Evolutionary conservation across 1,284 basidiomycete species (phyloP), one percentile per base, ranked within the genome.

Genomic region (Ustilago bromivora): DNA sequence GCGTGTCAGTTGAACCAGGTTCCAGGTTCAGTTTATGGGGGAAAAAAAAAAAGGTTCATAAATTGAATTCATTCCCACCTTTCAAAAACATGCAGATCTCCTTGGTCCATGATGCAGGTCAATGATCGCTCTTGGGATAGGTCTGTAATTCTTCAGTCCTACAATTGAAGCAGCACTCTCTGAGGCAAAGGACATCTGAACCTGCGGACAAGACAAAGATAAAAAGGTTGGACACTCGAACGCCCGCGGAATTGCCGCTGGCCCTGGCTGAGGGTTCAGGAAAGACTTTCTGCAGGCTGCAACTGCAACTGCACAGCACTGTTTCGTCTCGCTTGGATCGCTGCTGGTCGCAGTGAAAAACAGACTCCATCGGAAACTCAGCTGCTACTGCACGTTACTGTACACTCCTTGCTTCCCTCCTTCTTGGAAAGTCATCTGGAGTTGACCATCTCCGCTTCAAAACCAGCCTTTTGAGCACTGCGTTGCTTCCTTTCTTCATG

Each of bases 1-100:
- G 41, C 57, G 43, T 58, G 58, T 36, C 47, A 60, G 34, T 35
- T 7, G 56, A 38, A 40, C 47, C 58, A 38, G 46, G 15, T 36
- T 51, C 57, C 28, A 13, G 57, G 46, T 28, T 49, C 35, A 28
- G 32, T 13, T n/a, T n/a, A 23, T 23, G 23, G 23, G 23, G 23
- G 23, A 2, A 4, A 35, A 35, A 32, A 43, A 13, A 13, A 12
- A 12, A 43, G 1, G 5, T 7, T 41, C 12, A 3, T 12, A 41
- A n/a, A n/a, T 15, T 41, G 40, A 41, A 17, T 41, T 41, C 15
- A 7, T n/a, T 11, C 10, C 23, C 23, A 28, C 23, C 23, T 28
- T 28, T 28, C 23, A 28, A 28, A 28, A 41, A 17, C 5, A 17
- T 15, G 40, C 15, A 41, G 15, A 3, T 15, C 40, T 46, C 23